Percentiles rank a stretch among this genome's conserved stretches.
These are phyloP conservation scores for Panaeolus cyanescens DNA, from an alignment of 768 basidiomycete genomes.

Conservation along the genomic window DNA sequence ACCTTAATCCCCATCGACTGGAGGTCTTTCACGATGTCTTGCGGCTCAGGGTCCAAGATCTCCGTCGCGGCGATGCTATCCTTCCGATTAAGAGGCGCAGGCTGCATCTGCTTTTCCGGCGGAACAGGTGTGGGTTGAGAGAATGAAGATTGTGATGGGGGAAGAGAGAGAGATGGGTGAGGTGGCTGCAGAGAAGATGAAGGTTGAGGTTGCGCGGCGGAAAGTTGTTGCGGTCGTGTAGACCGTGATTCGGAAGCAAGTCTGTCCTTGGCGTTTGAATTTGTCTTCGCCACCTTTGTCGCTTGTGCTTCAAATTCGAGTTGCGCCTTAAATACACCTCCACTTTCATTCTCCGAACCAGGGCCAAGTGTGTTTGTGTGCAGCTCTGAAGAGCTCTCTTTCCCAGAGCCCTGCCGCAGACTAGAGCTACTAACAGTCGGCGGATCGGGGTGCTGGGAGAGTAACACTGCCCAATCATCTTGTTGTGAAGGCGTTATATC, in stretches of 20 bases:
- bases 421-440: background rate
- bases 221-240: background rate
- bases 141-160: background rate
- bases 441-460: background rate
- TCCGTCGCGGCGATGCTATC: slow-evolving; percentile 31
- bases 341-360: too few species aligned
- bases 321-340: too few species aligned
- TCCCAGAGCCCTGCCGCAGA: background rate
- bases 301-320: too few species aligned
- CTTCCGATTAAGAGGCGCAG: background rate
- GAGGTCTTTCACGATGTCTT: slow-evolving; percentile 29
- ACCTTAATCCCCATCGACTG: slow-evolving; percentile 37
- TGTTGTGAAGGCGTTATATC: background rate
- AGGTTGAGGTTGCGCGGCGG: background rate
- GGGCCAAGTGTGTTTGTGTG: too few species aligned
- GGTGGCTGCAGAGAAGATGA: background rate
- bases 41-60: slow-evolving; percentile 35
- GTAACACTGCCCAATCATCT: background rate
- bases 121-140: background rate
- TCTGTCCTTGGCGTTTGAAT: background rate
- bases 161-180: background rate
- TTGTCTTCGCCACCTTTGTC: too few species aligned
- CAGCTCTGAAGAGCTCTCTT: too few species aligned
- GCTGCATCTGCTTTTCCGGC: background rate
- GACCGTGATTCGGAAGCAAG: background rate